A percentile compares a stretch with the other conserved stretches of the same genome.
Conservation (phyloP, 306 rosid genomes). For the Inga laurina region DNA sequence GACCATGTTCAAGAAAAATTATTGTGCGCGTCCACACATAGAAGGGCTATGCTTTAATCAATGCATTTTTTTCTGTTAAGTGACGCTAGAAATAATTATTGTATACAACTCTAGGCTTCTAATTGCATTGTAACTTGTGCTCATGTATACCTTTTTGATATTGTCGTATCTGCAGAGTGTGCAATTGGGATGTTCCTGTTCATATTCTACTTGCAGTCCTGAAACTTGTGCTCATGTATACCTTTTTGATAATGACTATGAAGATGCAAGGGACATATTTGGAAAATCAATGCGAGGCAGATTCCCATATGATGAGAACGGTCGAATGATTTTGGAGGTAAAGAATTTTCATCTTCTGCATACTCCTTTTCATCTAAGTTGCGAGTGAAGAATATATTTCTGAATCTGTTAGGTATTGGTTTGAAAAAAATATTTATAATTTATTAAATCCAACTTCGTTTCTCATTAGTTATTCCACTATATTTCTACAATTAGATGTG, state of each 20-base stretch:
- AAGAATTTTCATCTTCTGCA: constrained; percentile 30
- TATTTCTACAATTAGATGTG: neutral
- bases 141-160: neutral
- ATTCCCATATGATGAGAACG: constrained; percentile 88
- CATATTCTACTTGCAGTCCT: constrained; percentile 67
- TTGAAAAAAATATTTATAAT: neutral
- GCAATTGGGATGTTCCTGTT: constrained; percentile 86
- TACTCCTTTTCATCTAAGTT: constrained; percentile 28
- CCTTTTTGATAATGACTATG: constrained; percentile 88
- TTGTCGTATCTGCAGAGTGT: constrained; percentile 53
- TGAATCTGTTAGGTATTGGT: constrained; percentile 29
- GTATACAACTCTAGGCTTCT: constrained; percentile 2
- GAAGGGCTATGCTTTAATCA: constrained; percentile 2
- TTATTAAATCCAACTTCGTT: constrained; percentile 11
- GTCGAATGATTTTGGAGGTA: constrained; percentile 93
- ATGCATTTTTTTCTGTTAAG: neutral
- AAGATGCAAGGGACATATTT: constrained; percentile 84
- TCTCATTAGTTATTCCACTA: neutral
- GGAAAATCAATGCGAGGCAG: constrained; percentile 89
- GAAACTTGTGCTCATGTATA: constrained; percentile 92
- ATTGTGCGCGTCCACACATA: neutral
- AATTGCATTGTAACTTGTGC: constrained; percentile 22
- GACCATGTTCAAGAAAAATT: neutral
- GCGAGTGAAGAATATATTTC: constrained; percentile 22
- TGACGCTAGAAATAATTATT: constrained; percentile 21